Percentiles rank a stretch among this genome's conserved stretches.
Conservation (phyloP, 345 rosid species). For the Gossypium thurberi region DNA sequence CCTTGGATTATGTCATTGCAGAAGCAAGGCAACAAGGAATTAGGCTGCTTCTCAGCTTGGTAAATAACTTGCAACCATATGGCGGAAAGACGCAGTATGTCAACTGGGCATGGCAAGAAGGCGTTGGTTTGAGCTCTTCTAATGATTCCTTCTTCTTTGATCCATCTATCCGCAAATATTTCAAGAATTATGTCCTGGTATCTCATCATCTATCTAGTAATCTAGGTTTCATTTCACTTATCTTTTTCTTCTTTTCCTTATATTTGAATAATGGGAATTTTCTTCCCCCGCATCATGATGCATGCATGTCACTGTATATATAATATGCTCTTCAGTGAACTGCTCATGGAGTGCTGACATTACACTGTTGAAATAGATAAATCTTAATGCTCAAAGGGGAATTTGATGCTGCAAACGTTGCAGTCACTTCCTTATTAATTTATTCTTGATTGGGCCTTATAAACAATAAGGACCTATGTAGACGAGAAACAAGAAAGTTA, state of each 20-base stretch:
- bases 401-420: background rate
- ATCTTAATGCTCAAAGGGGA: background rate
- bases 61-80: slow-evolving; percentile 78
- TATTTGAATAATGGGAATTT: slow-evolving; percentile 1
- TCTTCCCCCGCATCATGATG: background rate
- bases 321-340: background rate
- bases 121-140: slow-evolving; percentile 81
- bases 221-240: background rate
- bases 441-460: background rate
- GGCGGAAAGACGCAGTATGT: slow-evolving; percentile 97
- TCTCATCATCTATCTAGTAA: background rate
- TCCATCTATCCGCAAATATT: slow-evolving; percentile 84
- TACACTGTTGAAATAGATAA: background rate
- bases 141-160: slow-evolving; percentile 97
- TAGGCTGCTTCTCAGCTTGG: slow-evolving; percentile 77
- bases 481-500: background rate
- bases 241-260: background rate
- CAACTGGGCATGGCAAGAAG: slow-evolving; percentile 98
- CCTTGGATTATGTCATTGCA: slow-evolving; percentile 85
- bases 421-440: background rate
- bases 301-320: background rate
- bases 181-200: slow-evolving; percentile 73
- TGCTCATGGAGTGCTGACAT: background rate
- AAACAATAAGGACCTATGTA: background rate
- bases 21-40: slow-evolving; percentile 69